Conservation (phyloP, 805 yeast genomes). For the Metschnikowia lochheadii region DNA sequence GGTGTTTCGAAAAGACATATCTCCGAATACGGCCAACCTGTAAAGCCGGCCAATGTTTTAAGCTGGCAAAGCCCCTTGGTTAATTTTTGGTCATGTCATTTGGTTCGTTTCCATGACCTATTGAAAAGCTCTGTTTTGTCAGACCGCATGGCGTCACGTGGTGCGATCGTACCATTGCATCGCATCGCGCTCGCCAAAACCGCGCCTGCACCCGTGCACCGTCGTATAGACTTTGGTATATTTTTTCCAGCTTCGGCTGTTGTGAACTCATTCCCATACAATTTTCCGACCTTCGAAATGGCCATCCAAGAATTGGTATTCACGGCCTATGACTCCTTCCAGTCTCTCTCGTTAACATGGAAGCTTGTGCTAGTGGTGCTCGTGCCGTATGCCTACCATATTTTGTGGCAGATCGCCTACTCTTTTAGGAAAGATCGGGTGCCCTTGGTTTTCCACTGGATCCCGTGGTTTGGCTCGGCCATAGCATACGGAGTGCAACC, state of each 20-base stretch:
- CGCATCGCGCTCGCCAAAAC: conserved; percentile 4
- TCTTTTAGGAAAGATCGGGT: conserved; percentile 77
- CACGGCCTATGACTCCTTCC: conserved; percentile 18
- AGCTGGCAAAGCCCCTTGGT: not conserved
- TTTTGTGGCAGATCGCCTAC: conserved; percentile 63
- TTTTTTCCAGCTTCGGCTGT: not conserved
- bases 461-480: conserved; percentile 96
- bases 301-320: conserved; percentile 14
- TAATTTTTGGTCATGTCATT: not conserved
- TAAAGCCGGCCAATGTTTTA: too few species aligned
- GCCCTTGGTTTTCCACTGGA: conserved; percentile 86
- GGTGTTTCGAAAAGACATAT: not conserved
- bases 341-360: conserved; percentile 23
- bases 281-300: conserved; percentile 5
- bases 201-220: conserved; percentile 16
- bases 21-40: not conserved
- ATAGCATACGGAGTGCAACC: conserved; percentile 89
- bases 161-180: not conserved
- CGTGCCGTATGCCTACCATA: conserved; percentile 61
- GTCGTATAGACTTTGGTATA: conserved; percentile 12
- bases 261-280: not conserved
- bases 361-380: conserved; percentile 33
- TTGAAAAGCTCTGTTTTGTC: conserved; percentile 6
- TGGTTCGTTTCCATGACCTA: not conserved
- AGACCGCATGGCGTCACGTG: conserved; percentile 2